These are phyloP conservation scores for Eutrema salsugineum DNA, from an alignment of 441 rosid species.

Conservation along the genomic window DNA sequence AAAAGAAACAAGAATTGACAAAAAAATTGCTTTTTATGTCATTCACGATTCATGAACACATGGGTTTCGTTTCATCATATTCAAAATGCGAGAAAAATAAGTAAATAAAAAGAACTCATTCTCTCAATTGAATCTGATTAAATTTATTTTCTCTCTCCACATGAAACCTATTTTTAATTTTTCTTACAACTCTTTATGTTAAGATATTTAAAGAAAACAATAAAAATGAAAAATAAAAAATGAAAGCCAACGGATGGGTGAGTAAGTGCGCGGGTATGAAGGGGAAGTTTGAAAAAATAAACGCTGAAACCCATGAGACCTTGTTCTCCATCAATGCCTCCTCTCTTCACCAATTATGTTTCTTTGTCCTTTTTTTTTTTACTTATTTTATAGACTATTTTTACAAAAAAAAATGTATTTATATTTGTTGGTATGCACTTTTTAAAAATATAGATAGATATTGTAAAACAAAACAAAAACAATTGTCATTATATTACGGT, in stretches of 20 bases:
- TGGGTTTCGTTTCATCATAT: neutral
- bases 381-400: neutral
- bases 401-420: neutral
- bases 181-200: neutral
- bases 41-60: constrained; percentile 8
- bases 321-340: constrained; percentile 6
- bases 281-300: constrained; percentile 53
- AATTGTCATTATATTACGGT: constrained; percentile 10
- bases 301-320: constrained; percentile 63
- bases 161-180: neutral
- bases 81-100: neutral
- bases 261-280: constrained; percentile 56
- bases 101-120: neutral
- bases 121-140: neutral
- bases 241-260: constrained; percentile 55
- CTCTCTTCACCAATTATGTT: neutral
- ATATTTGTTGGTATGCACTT: neutral
- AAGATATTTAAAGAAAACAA: neutral
- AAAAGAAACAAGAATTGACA: neutral
- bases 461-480: neutral
- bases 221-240: constrained; percentile 7
- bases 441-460: neutral
- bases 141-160: constrained; percentile 6
- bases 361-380: neutral
- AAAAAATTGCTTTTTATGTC: neutral